Evolutionary conservation across 1,284 basidiomycete species (phyloP).

Genomic region (Naganishia cerealis): DNA sequence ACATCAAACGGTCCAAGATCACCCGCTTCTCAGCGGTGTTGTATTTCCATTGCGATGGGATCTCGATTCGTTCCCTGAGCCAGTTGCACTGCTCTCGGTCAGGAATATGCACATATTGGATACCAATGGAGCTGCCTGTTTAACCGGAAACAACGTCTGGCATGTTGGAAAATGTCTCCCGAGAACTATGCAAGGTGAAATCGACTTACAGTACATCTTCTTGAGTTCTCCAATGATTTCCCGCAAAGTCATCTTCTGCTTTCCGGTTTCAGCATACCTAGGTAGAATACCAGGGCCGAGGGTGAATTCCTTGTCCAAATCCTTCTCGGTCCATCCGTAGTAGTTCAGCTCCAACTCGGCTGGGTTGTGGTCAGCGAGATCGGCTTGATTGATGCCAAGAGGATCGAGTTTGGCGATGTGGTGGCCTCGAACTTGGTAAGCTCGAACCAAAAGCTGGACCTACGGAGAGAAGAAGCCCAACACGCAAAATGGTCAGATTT

Average conservation of each 20-base stretch:
- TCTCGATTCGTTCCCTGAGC: conserved; percentile 95
- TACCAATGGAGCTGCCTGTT: conserved; percentile 84
- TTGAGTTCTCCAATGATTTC: conserved; percentile 91
- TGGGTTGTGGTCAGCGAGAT: conserved; percentile 72
- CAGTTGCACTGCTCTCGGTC: conserved; percentile 99
- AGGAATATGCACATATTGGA: conserved; percentile 97
- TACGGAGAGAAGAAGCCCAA: conserved; percentile 47
- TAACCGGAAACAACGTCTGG: conserved; percentile 8
- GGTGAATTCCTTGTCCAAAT: conserved; percentile 89
- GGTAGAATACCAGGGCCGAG: conserved; percentile 95
- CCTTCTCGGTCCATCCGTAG: conserved; percentile 91
- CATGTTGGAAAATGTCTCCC: neutral
- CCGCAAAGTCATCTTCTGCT: conserved; percentile 81
- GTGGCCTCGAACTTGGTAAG: conserved; percentile 98
- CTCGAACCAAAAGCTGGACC: conserved; percentile 94
- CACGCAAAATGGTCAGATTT: neutral
- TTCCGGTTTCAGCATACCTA: conserved; percentile 67
- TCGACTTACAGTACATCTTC: conserved; percentile 83
- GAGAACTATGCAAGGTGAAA: conserved; percentile 24
- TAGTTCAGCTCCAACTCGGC: conserved; percentile 86
- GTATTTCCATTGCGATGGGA: conserved; percentile 97
- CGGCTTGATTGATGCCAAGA: conserved; percentile 84
- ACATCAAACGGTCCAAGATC: conserved; percentile 97
- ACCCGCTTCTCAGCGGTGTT: conserved; percentile 96
- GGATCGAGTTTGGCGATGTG: conserved; percentile 94